A percentile compares a stretch with the other conserved stretches of the same genome.
These are phyloP conservation scores for Penicillium italicum DNA, from an alignment of 2,329 filamentous ascomycete species.

Conservation along the genomic window DNA sequence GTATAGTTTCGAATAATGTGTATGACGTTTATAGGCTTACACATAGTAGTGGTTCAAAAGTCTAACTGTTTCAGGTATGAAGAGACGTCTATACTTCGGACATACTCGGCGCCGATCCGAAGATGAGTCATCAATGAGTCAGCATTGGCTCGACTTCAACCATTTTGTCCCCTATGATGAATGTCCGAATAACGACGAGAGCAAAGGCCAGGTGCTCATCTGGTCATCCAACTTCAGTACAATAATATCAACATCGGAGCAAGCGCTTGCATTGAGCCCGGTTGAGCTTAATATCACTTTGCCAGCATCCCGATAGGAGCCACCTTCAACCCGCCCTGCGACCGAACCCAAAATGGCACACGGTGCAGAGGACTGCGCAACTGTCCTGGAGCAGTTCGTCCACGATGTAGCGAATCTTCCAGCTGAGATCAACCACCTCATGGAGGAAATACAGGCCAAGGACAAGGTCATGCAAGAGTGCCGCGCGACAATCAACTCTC, in stretches of 20 bases:
- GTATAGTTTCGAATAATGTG: no score
- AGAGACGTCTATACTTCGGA: background rate
- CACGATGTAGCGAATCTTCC: constrained; percentile 62
- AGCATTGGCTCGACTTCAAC: background rate
- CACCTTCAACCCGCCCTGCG: background rate
- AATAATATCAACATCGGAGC: background rate
- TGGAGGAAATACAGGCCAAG: constrained; percentile 65
- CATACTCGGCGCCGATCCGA: background rate
- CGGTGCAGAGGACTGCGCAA: constrained; percentile 58
- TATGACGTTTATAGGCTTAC: no score
- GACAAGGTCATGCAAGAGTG: constrained; percentile 59
- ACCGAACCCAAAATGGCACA: constrained; percentile 40
- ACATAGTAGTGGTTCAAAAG: background rate
- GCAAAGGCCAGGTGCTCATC: background rate
- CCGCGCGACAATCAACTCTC: constrained; percentile 54
- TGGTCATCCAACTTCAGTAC: background rate
- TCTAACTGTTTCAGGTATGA: background rate
- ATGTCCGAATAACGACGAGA: background rate
- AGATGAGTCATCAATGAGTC: background rate
- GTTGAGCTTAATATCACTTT: background rate
- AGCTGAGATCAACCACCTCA: constrained; percentile 61
- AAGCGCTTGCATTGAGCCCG: background rate
- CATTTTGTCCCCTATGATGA: background rate
- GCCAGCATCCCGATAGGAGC: background rate
- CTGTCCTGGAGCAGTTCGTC: constrained; percentile 62